These are phyloP conservation scores for Scenedesmus sp. DNA, from an alignment of 163 green algal species.

Conservation along the genomic window DNA sequence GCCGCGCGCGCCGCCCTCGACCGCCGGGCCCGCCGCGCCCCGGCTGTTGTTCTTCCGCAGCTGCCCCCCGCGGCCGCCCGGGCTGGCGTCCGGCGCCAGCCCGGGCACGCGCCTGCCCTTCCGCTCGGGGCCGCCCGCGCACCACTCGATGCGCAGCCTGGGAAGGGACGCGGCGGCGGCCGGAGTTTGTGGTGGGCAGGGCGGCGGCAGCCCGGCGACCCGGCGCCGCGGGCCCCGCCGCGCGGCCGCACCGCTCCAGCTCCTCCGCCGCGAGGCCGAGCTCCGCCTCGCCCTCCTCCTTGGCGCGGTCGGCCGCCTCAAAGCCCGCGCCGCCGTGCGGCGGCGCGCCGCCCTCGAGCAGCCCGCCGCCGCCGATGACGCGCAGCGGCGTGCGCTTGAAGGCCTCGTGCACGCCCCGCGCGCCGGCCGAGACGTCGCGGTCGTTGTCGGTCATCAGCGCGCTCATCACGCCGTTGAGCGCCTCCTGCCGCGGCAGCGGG, in stretches of 20 bases:
- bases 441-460: slow-evolving; percentile 79
- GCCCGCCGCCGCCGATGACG: slow-evolving; percentile 48
- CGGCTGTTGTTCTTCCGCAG: no score
- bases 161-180: not conserved
- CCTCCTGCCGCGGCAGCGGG: no score
- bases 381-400: slow-evolving; percentile 62
- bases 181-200: not conserved
- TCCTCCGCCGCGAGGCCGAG: not conserved
- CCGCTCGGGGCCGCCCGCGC: no score
- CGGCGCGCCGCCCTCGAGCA: slow-evolving; percentile 56
- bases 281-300: not conserved
- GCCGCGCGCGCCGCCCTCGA: no score
- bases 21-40: no score
- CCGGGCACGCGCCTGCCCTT: no score
- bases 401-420: slow-evolving; percentile 60
- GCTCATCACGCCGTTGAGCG: slow-evolving; percentile 79
- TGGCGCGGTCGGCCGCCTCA: not conserved
- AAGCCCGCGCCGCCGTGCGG: not conserved
- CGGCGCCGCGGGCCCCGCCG: not conserved
- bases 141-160: no score
- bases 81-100: no score
- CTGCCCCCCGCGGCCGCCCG: no score
- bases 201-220: not conserved
- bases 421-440: slow-evolving; percentile 63
- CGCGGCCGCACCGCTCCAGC: not conserved